Percentiles rank a stretch among this genome's conserved stretches.
Evolutionary conservation across 2,329 filamentous ascomycete genomes (phyloP).

Genomic region (Colletotrichum cereale): DNA sequence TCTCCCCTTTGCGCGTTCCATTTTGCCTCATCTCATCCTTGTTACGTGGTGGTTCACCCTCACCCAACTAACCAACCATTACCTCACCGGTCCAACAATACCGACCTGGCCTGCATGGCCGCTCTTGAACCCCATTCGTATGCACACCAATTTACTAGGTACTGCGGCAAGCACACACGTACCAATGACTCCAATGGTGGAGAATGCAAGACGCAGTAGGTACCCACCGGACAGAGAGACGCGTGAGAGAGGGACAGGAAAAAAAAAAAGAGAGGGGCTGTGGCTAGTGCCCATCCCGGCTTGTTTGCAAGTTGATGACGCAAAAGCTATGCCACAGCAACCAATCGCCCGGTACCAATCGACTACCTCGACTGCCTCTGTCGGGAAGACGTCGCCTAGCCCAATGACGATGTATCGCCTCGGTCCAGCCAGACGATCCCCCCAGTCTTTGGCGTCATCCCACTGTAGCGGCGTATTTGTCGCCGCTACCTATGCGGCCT

Average conservation of each 20-base stretch:
- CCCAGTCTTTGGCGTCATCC: conserved; percentile 39
- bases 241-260: too few species aligned
- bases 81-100: not conserved
- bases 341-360: conserved; percentile 35
- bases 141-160: not conserved
- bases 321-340: conserved; percentile 42
- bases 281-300: conserved; percentile 40
- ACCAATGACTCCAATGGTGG: conserved; percentile 19
- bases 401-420: conserved; percentile 30
- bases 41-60: not conserved
- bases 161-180: not conserved
- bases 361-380: conserved; percentile 20
- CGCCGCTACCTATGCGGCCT: conserved; percentile 31
- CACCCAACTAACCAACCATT: not conserved
- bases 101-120: not conserved
- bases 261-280: conserved; percentile 20
- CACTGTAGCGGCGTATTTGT: conserved; percentile 25
- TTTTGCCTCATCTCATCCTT: conserved; percentile 1
- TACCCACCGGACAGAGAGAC: not conserved
- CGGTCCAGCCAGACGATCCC: conserved; percentile 4
- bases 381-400: not conserved
- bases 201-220: not conserved
- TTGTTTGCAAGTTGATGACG: conserved; percentile 41
- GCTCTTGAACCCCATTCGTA: not conserved
- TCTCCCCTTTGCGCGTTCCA: not conserved